These are phyloP conservation scores for Spirogloea muscicola DNA, from an alignment of 139 green algal genomes.

Conservation along the genomic window DNA sequence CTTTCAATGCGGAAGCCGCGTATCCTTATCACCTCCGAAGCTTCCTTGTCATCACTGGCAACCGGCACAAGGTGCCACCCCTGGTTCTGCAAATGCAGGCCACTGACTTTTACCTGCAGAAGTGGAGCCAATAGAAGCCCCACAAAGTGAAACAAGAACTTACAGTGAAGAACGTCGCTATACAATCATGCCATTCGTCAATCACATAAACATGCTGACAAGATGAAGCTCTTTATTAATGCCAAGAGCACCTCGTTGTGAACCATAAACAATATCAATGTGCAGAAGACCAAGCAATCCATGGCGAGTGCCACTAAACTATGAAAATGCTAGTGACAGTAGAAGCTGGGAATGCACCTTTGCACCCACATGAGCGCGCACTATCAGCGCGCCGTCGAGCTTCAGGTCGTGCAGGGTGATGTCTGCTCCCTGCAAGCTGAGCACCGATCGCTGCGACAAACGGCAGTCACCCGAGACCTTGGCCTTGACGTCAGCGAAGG, in stretches of 20 bases:
- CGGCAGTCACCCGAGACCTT: slow-evolving; percentile 5
- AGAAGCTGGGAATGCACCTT: slow-evolving; percentile 46
- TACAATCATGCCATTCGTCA: too few species aligned
- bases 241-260: background rate
- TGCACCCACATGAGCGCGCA: slow-evolving; percentile 58
- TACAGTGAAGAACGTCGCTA: too few species aligned
- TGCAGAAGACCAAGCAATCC: slow-evolving; percentile 15
- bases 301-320: slow-evolving; percentile 9
- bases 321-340: background rate
- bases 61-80: slow-evolving; percentile 75
- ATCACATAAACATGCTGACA: background rate
- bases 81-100: slow-evolving; percentile 68
- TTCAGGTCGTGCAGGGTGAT: slow-evolving; percentile 56
- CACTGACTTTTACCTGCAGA: slow-evolving; percentile 14
- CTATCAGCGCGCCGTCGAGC: slow-evolving; percentile 73
- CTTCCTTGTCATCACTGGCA: slow-evolving; percentile 40
- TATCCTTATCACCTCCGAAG: slow-evolving; percentile 32
- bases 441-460: slow-evolving; percentile 3
- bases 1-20: slow-evolving; percentile 31
- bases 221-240: background rate
- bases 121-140: too few species aligned
- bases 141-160: too few species aligned
- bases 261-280: background rate
- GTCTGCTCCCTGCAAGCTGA: slow-evolving; percentile 70
- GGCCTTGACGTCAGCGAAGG: slow-evolving; percentile 68